Conservation (phyloP, 495 filamentous ascomycete genomes). For the Aspergillus affinis region DNA sequence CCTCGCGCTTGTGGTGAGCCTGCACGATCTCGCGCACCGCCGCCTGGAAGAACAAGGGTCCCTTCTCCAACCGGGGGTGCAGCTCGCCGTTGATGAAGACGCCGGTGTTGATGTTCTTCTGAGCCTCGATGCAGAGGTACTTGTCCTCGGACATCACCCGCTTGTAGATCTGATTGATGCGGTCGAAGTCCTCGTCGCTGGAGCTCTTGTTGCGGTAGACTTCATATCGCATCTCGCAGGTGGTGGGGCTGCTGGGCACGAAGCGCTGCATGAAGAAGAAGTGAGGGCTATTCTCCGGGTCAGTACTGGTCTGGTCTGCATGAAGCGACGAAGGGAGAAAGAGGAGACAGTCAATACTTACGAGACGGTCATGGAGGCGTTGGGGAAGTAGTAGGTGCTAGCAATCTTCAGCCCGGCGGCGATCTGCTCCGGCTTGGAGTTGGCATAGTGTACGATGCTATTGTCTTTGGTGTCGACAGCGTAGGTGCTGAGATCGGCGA, state of each 20-base stretch:
- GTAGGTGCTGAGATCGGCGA: conserved; percentile 45
- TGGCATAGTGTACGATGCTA: conserved; percentile 44
- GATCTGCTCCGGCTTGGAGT: conserved; percentile 37
- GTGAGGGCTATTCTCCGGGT: conserved; percentile 27
- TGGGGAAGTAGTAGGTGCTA: conserved; percentile 48
- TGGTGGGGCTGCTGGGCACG: conserved; percentile 40
- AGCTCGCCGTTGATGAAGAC: conserved; percentile 47
- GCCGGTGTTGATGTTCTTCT: conserved; percentile 45
- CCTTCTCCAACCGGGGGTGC: conserved; percentile 46
- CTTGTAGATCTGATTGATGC: conserved; percentile 42
- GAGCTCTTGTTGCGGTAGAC: conserved; percentile 48
- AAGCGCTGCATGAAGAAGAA: conserved; percentile 51
- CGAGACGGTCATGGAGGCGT: conserved; percentile 45
- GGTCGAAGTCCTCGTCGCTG: conserved; percentile 43
- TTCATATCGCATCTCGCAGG: conserved; percentile 43
- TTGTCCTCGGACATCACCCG: conserved; percentile 48
- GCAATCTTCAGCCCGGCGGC: conserved; percentile 29
- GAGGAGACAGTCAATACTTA: conserved; percentile 27
- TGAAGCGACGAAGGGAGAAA: neutral
- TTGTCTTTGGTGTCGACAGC: conserved; percentile 38
- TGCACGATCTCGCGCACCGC: conserved; percentile 39
- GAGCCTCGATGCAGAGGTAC: conserved; percentile 38
- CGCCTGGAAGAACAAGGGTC: conserved; percentile 47
- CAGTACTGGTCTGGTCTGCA: neutral
- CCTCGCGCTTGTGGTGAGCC: conserved; percentile 40